Base-by-base conservation (phyloP, 2,329 filamentous ascomycete genomes). In the Neonectria ditissima region DNA sequence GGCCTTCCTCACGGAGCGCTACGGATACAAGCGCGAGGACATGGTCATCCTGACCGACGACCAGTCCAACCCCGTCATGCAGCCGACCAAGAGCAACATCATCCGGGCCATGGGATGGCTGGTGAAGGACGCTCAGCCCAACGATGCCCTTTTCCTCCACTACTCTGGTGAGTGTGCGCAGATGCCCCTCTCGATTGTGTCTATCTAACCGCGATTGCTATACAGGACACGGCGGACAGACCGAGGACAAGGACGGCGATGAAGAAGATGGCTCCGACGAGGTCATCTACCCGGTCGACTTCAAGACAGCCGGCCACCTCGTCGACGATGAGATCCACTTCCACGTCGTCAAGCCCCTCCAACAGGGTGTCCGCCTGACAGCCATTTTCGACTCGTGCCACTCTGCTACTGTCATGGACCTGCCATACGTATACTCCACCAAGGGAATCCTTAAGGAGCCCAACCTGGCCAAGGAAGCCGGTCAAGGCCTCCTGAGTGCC, bases 331-430 rank as follows among this genome's bases (percentile, higher is more conserved):
- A 93, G 77, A 92, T 93, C 81, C 91, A 95, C 78, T 83, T 85
- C 71, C 89, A 90, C 73, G 90, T 94, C 80, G 95, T 99, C 47
- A 84, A 84, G 56, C 86, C 92, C 4, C 84, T 99, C 14, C 86
- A 89, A 71, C 86, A 93, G 2, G 96, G 96, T 74, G 95, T 97
- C 30, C 91, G 95, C 81, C 81, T 93, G 60, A 94, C 91, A 1
- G 91, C 91, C 73, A 93, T 94, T 75, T 94, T 94, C 78, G 91
- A 94, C 79, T 92, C 90, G 6, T 94, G 91, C 78, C 91, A 94
- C 79, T 93, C 91, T 0, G 91, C 91, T 43, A 92, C 91, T 4
- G 90, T 89, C 43, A 84, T 94, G 78, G 91, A 94, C 74, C 83
- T 94, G 60, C 91, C 91, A 7, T 94, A 93, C 80, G 86, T 93